phyloP scores from a whole-genome alignment of 345 rosid species.

The Limnanthes douglasii region DNA sequence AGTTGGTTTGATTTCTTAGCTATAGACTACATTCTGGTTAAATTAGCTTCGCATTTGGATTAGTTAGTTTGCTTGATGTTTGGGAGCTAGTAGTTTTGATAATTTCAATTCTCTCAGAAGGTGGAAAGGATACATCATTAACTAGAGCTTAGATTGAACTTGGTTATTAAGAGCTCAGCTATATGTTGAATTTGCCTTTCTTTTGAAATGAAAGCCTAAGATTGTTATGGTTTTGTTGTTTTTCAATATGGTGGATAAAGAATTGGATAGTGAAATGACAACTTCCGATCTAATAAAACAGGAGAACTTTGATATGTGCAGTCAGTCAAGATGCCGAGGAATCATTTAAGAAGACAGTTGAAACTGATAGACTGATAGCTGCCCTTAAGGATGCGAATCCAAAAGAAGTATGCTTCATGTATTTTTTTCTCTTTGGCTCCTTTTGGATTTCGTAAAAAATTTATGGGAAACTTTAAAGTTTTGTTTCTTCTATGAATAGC shows the following conservation, averaged over 20 bases:
- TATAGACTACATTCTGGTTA: not conserved
- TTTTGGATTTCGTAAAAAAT: too few relatives aligned
- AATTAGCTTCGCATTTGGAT: not conserved
- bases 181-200: not conserved
- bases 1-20: not conserved
- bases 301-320: constrained; percentile 83
- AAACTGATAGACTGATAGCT: constrained; percentile 68
- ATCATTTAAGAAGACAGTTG: constrained; percentile 84
- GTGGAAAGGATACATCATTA: not conserved
- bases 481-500: constrained; percentile 30
- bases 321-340: constrained; percentile 68
- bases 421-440: not conserved
- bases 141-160: not conserved
- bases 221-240: not conserved
- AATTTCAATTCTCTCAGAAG: not conserved
- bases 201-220: not conserved
- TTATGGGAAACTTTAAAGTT: too few relatives aligned
- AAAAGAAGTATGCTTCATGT: constrained; percentile 27
- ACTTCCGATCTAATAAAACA: constrained; percentile 56
- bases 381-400: constrained; percentile 64
- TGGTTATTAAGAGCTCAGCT: not conserved
- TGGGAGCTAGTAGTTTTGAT: not conserved
- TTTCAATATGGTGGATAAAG: constrained; percentile 10
- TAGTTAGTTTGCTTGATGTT: not conserved
- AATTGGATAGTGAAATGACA: constrained; percentile 23